phyloP scores from a whole-genome alignment of 2,329 filamentous ascomycete species.

The Alternaria gaisen region DNA sequence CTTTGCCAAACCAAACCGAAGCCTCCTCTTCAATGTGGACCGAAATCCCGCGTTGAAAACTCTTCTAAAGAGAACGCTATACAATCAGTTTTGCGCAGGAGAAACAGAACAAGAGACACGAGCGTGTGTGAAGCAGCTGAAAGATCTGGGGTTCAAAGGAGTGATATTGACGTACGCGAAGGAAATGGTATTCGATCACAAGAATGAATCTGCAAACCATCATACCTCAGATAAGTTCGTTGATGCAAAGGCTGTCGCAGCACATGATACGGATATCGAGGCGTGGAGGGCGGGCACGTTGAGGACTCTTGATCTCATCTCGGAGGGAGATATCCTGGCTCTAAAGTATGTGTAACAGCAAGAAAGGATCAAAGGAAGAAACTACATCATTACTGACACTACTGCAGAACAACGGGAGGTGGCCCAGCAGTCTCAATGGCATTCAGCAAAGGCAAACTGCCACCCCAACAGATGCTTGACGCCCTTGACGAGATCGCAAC shows the following conservation, averaged over 20 bases:
- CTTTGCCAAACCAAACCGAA: slow-evolving; percentile 50
- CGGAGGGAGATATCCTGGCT: slow-evolving; percentile 42
- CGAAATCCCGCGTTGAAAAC: slow-evolving; percentile 75
- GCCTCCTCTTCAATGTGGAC: slow-evolving; percentile 67
- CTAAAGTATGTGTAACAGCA: slow-evolving; percentile 34
- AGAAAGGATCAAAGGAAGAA: not conserved
- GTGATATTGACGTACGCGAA: slow-evolving; percentile 86
- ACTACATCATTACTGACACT: slow-evolving; percentile 18
- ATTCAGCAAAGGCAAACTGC: slow-evolving; percentile 46
- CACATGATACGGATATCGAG: slow-evolving; percentile 48
- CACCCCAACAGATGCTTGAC: slow-evolving; percentile 55
- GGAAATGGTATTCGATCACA: slow-evolving; percentile 64
- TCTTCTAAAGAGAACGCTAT: slow-evolving; percentile 81
- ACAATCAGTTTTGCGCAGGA: slow-evolving; percentile 89
- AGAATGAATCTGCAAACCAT: slow-evolving; percentile 31
- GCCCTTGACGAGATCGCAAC: slow-evolving; percentile 55
- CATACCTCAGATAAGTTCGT: slow-evolving; percentile 23
- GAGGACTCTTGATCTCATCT: slow-evolving; percentile 41
- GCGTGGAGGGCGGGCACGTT: slow-evolving; percentile 41
- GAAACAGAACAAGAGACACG: slow-evolving; percentile 74
- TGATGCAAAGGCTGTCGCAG: slow-evolving; percentile 5
- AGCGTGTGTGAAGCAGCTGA: slow-evolving; percentile 65
- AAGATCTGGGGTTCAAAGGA: slow-evolving; percentile 80
- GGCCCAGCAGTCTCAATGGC: slow-evolving; percentile 53
- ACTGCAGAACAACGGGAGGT: slow-evolving; percentile 54